Base-by-base conservation (phyloP, 345 rosid genomes). In the Zanthoxylum bungeanum region DNA sequence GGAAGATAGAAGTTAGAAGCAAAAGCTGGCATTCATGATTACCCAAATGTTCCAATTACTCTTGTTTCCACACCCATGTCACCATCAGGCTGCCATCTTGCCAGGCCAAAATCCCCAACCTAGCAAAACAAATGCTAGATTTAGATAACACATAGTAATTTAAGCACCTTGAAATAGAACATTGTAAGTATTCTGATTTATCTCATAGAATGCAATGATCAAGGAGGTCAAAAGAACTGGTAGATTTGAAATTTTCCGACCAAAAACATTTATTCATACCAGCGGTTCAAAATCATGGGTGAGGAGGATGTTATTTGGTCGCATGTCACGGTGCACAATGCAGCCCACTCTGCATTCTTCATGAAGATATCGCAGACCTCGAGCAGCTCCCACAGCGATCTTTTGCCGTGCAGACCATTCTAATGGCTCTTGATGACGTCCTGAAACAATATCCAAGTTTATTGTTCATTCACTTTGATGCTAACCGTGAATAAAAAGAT, bases 1-100 rank as follows among this genome's bases (percentile, higher is more conserved):
- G 36, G 64, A 62, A 58, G 55, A 57, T n/a, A 27, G 31, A 72
- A 70, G 49, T 19, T 21, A 49, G 33, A 62, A 64, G 57, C n/a
- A 71, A 75, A 62, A 33, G 31, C 59, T 66, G 34, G 56, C 33
- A 24, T 39, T 70, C 44, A 60, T 74, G 61, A 72, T 77, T 85
- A 95, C 99, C 99, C 99, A 55, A 96, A 93, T 34, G 99, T 96
- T 79, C 99, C 98, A 50, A 96, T 96, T 37, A 96, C 99, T 80
- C 99, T 85, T 31, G 99, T 96, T 55, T 93, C 97, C 65, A 89
- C 97, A 49, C 97, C 98, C 14, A 82, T 83, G 74, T 91, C 93
- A n/a, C 97, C 99, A 83, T 96, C 96, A 73, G 99, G 99, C 75
- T 96, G 99, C 99, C 99, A 96, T 79, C 99, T 86, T n/a, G 98